These are phyloP conservation scores for Acanthamoeba triangularis DNA, from an alignment of 208 protist species.

Conservation along the genomic window DNA sequence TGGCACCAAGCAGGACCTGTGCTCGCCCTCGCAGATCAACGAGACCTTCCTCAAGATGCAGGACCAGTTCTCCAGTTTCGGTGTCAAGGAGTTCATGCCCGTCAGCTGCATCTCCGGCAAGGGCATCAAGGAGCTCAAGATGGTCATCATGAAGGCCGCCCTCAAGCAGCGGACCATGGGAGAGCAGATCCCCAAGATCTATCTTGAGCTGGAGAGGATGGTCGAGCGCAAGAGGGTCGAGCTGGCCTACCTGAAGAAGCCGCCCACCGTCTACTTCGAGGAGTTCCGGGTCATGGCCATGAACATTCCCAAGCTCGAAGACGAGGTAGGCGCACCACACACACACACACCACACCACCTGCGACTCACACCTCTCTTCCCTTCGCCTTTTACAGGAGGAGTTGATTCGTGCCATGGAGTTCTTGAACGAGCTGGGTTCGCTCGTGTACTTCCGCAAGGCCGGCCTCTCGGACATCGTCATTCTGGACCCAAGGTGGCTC, in stretches of 20 bases:
- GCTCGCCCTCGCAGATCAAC: slow-evolving; percentile 33
- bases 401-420: slow-evolving; percentile 51
- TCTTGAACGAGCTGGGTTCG: slow-evolving; percentile 46
- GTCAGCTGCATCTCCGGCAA: slow-evolving; percentile 68
- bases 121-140: slow-evolving; percentile 58
- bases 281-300: slow-evolving; percentile 45
- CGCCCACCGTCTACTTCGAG: slow-evolving; percentile 18
- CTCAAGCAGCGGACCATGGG: slow-evolving; percentile 58
- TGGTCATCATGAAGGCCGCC: slow-evolving; percentile 31
- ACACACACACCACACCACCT: not conserved
- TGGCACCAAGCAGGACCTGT: slow-evolving; percentile 59
- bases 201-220: slow-evolving; percentile 53
- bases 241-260: not conserved
- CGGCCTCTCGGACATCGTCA: slow-evolving; percentile 57
- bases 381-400: not conserved
- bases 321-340: not conserved
- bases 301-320: slow-evolving; percentile 40
- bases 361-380: not conserved
- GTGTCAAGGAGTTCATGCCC: slow-evolving; percentile 68
- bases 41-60: slow-evolving; percentile 76
- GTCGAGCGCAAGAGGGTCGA: slow-evolving; percentile 1
- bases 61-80: slow-evolving; percentile 58
- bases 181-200: slow-evolving; percentile 55
- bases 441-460: slow-evolving; percentile 59
- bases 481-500: slow-evolving; percentile 48